Evolutionary conservation across 2,329 filamentous ascomycete species (phyloP), one percentile per base, ranked within the genome.

Genomic region (Cercospora brassicicola): DNA sequence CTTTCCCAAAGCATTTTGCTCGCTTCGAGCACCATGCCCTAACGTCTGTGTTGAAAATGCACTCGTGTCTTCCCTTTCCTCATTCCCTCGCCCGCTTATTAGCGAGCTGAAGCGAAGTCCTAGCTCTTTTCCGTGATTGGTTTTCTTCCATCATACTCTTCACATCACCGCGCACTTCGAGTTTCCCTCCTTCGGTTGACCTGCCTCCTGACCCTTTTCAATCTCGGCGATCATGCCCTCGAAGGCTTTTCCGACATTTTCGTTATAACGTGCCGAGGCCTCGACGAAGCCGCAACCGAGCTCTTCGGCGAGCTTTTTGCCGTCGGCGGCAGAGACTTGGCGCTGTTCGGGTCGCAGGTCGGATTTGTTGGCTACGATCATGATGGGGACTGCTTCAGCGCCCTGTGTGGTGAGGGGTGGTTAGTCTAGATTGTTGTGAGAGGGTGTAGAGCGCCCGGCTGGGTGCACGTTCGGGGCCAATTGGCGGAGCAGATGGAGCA

Each of bases 311-410:
- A 97, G 84, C 77, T 90, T 91, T 79, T 91, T 91, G 73, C 94
- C 95, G 74, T 97, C 91, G 72, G 97, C 93, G 62, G 89, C 81
- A 33, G 88, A 90, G 73, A 99, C 93, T 81, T 98, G 94, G 73
- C 95, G 91, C 82, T 97, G 93, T 80, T 97, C 94, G 63, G 93
- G 90, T 69, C 92, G 90, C 67, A 99, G 85, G 80, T 99, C 95
- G 79, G 90, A 94, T 84, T 99, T 99, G 85, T 99, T 99, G 75
- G 93, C 95, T 64, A 99, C 94, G 70, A 99, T 90, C 75, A 96
- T 92, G 75, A 98, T 90, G 9, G 95, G 95, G 62, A 97, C 93
- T 80, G 90, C 91, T 75, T 97, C 94, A 67, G 93, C 91, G 73
- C 95, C 95, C 92, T 73, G 20, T 51, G 31, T 33, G 45, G 20